phyloP scores from a whole-genome alignment of 1,284 basidiomycete genomes.

The Pascua guehoae region DNA sequence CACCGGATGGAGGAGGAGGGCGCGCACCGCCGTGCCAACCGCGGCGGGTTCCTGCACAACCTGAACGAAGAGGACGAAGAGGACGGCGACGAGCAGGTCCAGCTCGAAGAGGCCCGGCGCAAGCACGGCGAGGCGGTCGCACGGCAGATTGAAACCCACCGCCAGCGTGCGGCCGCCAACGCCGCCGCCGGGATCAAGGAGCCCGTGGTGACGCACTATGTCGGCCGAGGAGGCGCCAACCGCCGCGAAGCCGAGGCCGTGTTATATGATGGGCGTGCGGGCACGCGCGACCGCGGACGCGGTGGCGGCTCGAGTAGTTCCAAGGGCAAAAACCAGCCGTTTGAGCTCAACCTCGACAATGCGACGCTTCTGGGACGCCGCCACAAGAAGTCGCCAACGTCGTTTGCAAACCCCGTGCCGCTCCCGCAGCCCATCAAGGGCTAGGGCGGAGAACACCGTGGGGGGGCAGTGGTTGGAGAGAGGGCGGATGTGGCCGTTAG shows the following conservation, averaged over 20 bases:
- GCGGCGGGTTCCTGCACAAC: conserved; percentile 73
- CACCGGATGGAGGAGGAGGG: conserved; percentile 99
- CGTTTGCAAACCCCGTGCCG: neutral
- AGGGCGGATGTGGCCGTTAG: no score
- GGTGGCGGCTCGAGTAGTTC: conserved; percentile 32
- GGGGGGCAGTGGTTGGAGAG: no score
- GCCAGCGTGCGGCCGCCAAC: conserved; percentile 46
- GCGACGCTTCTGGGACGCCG: conserved; percentile 72
- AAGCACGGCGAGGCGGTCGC: conserved; percentile 55
- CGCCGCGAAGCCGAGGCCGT: conserved; percentile 52
- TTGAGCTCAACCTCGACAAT: conserved; percentile 77
- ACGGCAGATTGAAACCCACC: conserved; percentile 47
- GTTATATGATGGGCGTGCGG: conserved; percentile 67
- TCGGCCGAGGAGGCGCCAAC: conserved; percentile 49
- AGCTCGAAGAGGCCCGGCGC: conserved; percentile 54
- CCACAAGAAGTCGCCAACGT: conserved; percentile 1
- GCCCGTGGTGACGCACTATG: conserved; percentile 49
- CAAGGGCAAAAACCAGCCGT: conserved; percentile 42
- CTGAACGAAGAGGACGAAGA: conserved; percentile 88
- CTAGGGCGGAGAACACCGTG: no score
- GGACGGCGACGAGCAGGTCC: conserved; percentile 56
- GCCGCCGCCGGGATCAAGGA: conserved; percentile 50
- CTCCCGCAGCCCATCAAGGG: conserved; percentile 4
- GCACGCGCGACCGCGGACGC: conserved; percentile 61
- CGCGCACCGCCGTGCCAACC: conserved; percentile 72